Base-by-base conservation (phyloP, 805 yeast species). In the Sungouiella thailandica region DNA sequence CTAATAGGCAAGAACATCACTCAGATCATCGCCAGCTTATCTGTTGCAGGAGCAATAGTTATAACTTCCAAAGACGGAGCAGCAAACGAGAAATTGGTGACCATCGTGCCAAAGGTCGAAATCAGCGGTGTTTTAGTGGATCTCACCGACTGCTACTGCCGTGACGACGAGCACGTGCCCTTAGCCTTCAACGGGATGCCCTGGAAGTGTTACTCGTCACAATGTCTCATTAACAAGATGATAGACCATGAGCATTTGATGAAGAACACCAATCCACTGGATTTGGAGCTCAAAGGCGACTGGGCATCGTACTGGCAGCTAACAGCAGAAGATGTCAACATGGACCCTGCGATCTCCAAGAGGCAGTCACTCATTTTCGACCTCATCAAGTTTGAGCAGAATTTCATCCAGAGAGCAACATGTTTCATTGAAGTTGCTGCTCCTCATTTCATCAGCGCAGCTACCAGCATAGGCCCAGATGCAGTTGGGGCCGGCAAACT, bases 291-390 rank as follows among this genome's bases (percentile, higher is more conserved):
- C 31, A 76, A 50, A 43, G 65, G 47, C 52, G 77, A 77, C 38
- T 80, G 87, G 87, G 74, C 78, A 0, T 67, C 74, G 7, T 80
- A 78, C 46, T 80, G 86, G 87, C 68, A 74, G 31, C 44, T 80
- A 10, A 65, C 80, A 0, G 66, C 69, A 3, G 76, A 72, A 16
- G 81, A 78, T 30, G 50, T 79, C 17, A 53, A 65, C 14, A 70
- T 75, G 6, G 77, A 70, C 33, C 69, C 70, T 8, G 54, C 57
- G 8, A 74, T 76, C 35, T 65, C 78, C n/a, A 76, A 76, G 47
- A 68, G 77, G 23, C 95, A 86, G 52, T 80, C 85, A 36, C 77
- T 80, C 37, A 71, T 84, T 4, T 87, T 82, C 57, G 95, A 86
- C 51, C 60, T 85, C 30, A 74, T 86, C 18, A 67, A 77, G 36